phyloP scores from a whole-genome alignment of 1,284 basidiomycete genomes.

The Tilletia walkeri region DNA sequence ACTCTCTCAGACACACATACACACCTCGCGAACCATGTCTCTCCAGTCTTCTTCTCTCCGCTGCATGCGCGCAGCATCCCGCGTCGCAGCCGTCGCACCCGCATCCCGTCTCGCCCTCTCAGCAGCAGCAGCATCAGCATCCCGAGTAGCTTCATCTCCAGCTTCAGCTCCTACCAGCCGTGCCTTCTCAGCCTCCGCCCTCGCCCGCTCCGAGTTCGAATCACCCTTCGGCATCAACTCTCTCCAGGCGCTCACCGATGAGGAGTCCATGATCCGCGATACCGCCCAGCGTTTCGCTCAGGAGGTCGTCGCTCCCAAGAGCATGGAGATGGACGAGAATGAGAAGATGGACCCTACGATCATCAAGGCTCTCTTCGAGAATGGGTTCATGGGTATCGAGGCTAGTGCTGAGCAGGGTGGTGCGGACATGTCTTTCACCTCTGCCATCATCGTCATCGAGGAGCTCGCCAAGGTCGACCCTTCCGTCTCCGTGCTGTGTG shows the following conservation, averaged over 20 bases:
- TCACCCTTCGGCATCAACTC: constrained; percentile 54
- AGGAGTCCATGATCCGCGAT: constrained; percentile 55
- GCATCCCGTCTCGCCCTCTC: not conserved
- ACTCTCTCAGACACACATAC: not conserved
- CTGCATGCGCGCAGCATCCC: constrained; percentile 11
- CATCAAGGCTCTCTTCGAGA: constrained; percentile 88
- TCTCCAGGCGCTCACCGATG: constrained; percentile 49
- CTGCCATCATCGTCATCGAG: constrained; percentile 94
- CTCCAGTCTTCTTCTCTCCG: constrained; percentile 7
- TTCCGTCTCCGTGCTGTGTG: constrained; percentile 91
- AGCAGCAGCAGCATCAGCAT: not conserved
- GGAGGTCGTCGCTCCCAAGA: constrained; percentile 84
- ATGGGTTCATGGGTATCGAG: constrained; percentile 98
- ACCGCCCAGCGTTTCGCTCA: constrained; percentile 66
- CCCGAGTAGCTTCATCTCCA: not conserved
- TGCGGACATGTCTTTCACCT: constrained; percentile 85
- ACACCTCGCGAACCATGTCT: not conserved
- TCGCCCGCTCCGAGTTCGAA: constrained; percentile 36
- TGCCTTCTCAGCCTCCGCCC: constrained; percentile 32
- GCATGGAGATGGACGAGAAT: constrained; percentile 95
- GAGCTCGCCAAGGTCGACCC: constrained; percentile 95
- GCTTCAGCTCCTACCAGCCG: not conserved
- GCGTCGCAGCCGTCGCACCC: constrained; percentile 2
- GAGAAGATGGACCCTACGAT: constrained; percentile 88
- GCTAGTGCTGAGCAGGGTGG: constrained; percentile 80